These are phyloP conservation scores for Alternaria metachromatica DNA, from an alignment of 2,329 filamentous ascomycete species.

Conservation along the genomic window DNA sequence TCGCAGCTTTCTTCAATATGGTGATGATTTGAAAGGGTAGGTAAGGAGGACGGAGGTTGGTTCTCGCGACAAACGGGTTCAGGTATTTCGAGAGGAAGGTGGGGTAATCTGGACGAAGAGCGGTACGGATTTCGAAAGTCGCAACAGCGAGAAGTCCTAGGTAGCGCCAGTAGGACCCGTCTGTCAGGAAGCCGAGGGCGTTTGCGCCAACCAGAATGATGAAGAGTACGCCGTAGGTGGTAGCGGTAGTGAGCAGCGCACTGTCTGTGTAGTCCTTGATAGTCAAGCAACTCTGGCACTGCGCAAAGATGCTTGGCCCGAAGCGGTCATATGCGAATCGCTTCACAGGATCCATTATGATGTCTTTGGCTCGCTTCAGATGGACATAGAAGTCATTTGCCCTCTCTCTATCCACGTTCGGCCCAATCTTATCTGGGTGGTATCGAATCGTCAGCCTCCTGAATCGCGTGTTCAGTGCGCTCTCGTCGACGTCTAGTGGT, in stretches of 20 bases:
- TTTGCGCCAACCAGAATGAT: conserved; percentile 41
- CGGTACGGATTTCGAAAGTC: conserved; percentile 63
- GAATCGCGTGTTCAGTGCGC: conserved; percentile 83
- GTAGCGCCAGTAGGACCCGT: conserved; percentile 55
- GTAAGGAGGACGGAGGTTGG: conserved; percentile 63
- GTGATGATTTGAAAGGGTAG: conserved; percentile 85
- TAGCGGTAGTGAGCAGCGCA: conserved; percentile 58
- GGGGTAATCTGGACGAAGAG: conserved; percentile 60
- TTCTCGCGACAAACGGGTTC: conserved; percentile 56
- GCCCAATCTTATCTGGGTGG: conserved; percentile 82
- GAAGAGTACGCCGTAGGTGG: conserved; percentile 38
- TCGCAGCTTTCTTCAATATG: conserved; percentile 74
- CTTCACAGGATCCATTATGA: conserved; percentile 81
- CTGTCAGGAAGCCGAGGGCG: conserved; percentile 42
- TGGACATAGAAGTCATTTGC: conserved; percentile 72
- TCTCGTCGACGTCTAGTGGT: conserved; percentile 71
- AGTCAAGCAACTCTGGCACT: conserved; percentile 65
- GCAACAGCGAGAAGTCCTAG: conserved; percentile 61
- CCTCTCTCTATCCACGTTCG: conserved; percentile 32
- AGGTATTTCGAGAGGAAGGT: conserved; percentile 54
- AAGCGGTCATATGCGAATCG: conserved; percentile 82
- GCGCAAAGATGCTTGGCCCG: conserved; percentile 70
- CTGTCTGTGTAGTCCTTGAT: conserved; percentile 74
- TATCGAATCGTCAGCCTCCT: conserved; percentile 67
- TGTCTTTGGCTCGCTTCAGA: conserved; percentile 83